Base-by-base conservation (phyloP, 148 eudicot species). In the Chenopodium quinoa region DNA sequence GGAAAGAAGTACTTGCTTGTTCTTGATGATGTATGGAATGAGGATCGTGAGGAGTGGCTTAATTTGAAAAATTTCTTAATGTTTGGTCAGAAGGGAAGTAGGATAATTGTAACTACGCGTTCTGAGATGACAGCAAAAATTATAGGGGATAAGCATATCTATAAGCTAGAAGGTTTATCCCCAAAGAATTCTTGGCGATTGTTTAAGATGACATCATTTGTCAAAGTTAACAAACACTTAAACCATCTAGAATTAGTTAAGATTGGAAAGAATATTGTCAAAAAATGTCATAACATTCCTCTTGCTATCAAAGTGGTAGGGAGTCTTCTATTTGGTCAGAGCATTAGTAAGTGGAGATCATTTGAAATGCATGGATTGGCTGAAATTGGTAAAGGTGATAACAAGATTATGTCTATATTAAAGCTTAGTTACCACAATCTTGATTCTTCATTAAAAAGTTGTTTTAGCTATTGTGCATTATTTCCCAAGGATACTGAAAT, bases 11-110 rank as follows among this genome's bases (percentile, higher is more conserved):
- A 19, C 74, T 48, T 85, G 7, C 77, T 85, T n/a, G 87, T 85
- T 23, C 34, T 85, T 2, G 85, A 85, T 79, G 85, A 85, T 79
- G 48, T 85, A 22, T 85, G 85, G 87, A 85, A 19, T 20, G 87
- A 85, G 16, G 34, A 79, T 34, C 76, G 29, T 0, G 4, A 32
- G 20, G 22, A 79, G 16, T 82, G 87, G 83, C 19, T 19, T 2
- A 27, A 29, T 19, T 63, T 85, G 58, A 44, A 9, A 44, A 48
- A 34, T 0, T 75, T 66, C 14, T 85, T 85, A 56, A 34, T 62
- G 37, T 11, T 72, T 3, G 84, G 84, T 60, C 77, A 75, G 2
- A 17, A n/a, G 10, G 83, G 78, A 48, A 83, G 84, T 37, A 60
- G 79, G 47, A 72, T 86, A 25, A 12, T 83, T 34, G 86, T 83